phyloP scores from a whole-genome alignment of 257 asterid genomes.

The Solanum medicagineum region DNA sequence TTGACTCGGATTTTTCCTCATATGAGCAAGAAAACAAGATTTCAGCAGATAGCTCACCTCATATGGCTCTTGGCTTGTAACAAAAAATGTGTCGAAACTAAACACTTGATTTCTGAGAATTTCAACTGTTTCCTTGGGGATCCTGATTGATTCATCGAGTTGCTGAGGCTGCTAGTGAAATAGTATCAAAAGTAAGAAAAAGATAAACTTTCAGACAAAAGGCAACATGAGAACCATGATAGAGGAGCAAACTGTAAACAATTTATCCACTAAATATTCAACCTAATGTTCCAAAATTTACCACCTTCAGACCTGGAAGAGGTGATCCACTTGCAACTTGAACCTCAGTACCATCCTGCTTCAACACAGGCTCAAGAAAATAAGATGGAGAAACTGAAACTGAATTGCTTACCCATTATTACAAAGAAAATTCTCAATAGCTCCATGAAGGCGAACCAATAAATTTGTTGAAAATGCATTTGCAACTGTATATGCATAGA shows the following conservation, averaged over 20 bases:
- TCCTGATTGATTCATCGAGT: slow-evolving; percentile 65
- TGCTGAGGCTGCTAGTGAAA: slow-evolving; percentile 43
- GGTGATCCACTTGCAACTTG: slow-evolving; percentile 86
- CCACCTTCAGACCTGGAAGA: slow-evolving; percentile 97
- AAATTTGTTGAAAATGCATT: background rate
- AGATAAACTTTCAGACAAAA: background rate
- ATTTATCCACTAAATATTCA: background rate
- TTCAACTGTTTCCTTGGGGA: slow-evolving; percentile 77
- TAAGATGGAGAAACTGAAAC: background rate
- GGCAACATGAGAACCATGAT: background rate
- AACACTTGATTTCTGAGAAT: slow-evolving; percentile 81
- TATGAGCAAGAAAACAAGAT: background rate
- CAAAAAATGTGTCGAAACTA: slow-evolving; percentile 91
- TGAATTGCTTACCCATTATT: background rate
- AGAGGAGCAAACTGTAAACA: background rate
- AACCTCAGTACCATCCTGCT: slow-evolving; percentile 36
- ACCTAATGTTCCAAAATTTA: slow-evolving; percentile 16
- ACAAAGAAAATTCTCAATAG: background rate
- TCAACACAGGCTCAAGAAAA: slow-evolving; percentile 10
- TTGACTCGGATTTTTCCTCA: background rate
- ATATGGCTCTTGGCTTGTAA: slow-evolving; percentile 96
- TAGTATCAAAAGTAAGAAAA: slow-evolving; percentile 2
- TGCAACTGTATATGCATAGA: background rate
- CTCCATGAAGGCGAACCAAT: background rate
- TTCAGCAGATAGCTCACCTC: slow-evolving; percentile 48